Evolutionary conservation across 2,329 filamentous ascomycete species (phyloP).

Genomic region (Trichoderma sp.): DNA sequence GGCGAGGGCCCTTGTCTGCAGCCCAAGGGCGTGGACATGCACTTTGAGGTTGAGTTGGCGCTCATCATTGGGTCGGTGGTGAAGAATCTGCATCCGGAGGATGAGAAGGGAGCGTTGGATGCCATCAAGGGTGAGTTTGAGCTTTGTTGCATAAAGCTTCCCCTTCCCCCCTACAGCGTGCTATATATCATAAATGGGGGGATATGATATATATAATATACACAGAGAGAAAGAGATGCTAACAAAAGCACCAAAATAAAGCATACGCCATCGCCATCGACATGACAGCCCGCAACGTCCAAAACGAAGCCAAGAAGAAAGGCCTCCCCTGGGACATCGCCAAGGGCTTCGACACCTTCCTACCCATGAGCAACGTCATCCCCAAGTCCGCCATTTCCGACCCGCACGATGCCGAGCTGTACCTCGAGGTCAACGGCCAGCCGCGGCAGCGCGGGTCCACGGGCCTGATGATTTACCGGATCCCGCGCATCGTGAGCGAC

Average conservation of each 20-base stretch:
- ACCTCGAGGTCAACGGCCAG: constrained; percentile 77
- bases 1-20: constrained; percentile 75
- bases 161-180: too few species aligned
- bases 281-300: constrained; percentile 93
- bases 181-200: too few species aligned
- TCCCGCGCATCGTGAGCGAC: constrained; percentile 82
- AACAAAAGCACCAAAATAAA: constrained; percentile 32
- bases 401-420: constrained; percentile 85
- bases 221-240: too few species aligned
- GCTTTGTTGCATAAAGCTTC: background rate
- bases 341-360: constrained; percentile 97
- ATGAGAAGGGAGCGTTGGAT: constrained; percentile 72
- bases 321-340: constrained; percentile 93
- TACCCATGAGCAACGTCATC: constrained; percentile 81
- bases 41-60: constrained; percentile 94
- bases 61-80: constrained; percentile 81
- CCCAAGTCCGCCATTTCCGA: constrained; percentile 76
- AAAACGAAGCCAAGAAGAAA: constrained; percentile 94
- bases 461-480: constrained; percentile 89
- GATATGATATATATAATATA: too few species aligned
- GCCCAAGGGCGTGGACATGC: constrained; percentile 78
- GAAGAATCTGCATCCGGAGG: constrained; percentile 70
- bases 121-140: constrained; percentile 68
- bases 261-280: constrained; percentile 91
- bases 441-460: constrained; percentile 82